Percentiles rank a stretch among this genome's conserved stretches.
Conservation (phyloP, 768 basidiomycete genomes). For the Suillus subluteus region DNA sequence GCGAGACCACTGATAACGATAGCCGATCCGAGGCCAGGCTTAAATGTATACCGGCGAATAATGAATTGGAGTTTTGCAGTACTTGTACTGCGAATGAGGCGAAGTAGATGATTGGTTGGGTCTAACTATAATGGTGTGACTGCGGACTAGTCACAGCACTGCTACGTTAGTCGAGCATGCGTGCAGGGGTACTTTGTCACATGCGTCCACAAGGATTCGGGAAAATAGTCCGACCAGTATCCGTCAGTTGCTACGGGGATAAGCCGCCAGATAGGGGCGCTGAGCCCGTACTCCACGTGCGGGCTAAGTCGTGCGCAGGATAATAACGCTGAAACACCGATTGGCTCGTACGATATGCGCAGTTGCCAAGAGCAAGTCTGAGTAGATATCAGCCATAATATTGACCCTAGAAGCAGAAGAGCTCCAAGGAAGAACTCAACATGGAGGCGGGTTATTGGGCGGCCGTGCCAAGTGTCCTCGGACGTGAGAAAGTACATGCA, state of each 20-base stretch:
- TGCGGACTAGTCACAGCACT: neutral
- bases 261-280: too few relatives aligned
- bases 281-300: neutral
- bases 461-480: too few relatives aligned
- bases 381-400: neutral
- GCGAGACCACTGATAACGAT: too few relatives aligned
- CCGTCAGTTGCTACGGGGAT: neutral
- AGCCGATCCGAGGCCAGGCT: neutral
- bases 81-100: neutral
- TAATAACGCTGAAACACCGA: neutral
- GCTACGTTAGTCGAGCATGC: neutral
- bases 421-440: neutral
- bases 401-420: neutral
- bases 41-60: neutral
- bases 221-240: neutral
- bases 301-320: too few relatives aligned
- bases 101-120: neutral
- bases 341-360: too few relatives aligned
- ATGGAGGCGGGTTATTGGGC: neutral
- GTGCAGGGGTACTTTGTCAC: neutral
- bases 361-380: neutral
- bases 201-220: neutral
- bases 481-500: neutral
- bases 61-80: neutral
- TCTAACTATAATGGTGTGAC: neutral